phyloP scores from a whole-genome alignment of 805 yeast genomes.

The Starmerella sp. region DNA sequence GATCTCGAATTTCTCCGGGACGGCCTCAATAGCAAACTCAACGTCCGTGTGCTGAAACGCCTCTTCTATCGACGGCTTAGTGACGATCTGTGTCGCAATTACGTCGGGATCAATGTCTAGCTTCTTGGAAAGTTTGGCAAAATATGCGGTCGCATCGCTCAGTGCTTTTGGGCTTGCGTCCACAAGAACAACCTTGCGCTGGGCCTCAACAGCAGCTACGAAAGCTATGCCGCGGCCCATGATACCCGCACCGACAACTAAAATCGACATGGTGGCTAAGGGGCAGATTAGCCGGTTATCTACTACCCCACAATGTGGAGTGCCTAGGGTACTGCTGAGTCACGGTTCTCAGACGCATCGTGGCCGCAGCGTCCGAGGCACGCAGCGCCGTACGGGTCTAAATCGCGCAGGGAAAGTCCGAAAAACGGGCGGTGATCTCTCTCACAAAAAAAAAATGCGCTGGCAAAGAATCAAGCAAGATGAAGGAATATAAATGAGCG shows the following conservation, averaged over 20 bases:
- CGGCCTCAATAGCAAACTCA: constrained; percentile 36
- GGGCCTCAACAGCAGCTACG: constrained; percentile 33
- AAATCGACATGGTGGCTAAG: background rate
- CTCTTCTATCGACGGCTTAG: constrained; percentile 14
- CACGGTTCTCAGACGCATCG: no score
- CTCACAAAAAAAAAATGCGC: no score
- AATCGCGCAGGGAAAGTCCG: no score
- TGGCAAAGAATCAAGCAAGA: no score
- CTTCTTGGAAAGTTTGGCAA: constrained; percentile 30
- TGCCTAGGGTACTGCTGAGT: no score
- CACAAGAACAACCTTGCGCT: constrained; percentile 29
- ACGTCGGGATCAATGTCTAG: constrained; percentile 28
- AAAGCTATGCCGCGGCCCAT: constrained; percentile 37
- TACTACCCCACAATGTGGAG: no score
- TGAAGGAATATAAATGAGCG: no score
- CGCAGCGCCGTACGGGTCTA: no score
- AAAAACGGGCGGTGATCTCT: no score
- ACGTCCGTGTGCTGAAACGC: constrained; percentile 27
- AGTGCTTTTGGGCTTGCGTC: constrained; percentile 29
- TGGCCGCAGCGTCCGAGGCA: no score
- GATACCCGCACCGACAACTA: constrained; percentile 34
- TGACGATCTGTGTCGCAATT: constrained; percentile 11
- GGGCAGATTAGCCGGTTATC: no score
- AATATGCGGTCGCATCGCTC: constrained; percentile 27
- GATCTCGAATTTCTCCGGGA: constrained; percentile 33